Percentiles rank a stretch among this genome's conserved stretches.
phyloP scores from a whole-genome alignment of 140 eudicot species.

The Oenanthe javanica region DNA sequence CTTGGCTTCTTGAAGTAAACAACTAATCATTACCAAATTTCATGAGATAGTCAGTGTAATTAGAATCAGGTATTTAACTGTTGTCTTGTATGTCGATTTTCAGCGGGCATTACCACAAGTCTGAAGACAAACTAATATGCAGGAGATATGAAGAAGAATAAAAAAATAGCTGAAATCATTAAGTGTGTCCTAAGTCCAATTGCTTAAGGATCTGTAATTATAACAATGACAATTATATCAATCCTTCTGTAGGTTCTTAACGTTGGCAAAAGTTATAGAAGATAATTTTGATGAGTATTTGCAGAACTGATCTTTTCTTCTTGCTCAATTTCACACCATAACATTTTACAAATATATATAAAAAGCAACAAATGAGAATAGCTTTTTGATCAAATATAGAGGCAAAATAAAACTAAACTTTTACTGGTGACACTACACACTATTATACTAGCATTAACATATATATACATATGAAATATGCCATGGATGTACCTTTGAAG shows the following conservation, averaged over 20 bases:
- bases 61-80: neutral
- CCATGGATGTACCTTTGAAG: constrained; percentile 4
- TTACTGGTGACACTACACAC: neutral
- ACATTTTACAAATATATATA: neutral
- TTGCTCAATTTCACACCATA: neutral
- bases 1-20: neutral
- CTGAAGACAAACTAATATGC: neutral
- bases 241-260: neutral
- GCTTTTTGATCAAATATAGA: neutral
- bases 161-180: neutral
- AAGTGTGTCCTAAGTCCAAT: neutral
- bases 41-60: neutral
- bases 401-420: neutral
- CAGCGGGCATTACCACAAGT: neutral
- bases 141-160: neutral
- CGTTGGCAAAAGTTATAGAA: neutral
- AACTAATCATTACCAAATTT: neutral
- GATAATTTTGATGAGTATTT: neutral
- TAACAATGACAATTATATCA: neutral
- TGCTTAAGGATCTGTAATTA: neutral
- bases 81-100: neutral
- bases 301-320: neutral
- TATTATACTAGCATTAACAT: neutral
- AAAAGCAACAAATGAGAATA: neutral
- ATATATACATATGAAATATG: neutral